A percentile compares a stretch with the other conserved stretches of the same genome.
These are phyloP conservation scores for Omphalotus guepiniiformis DNA, from an alignment of 768 basidiomycete genomes.

Conservation along the genomic window DNA sequence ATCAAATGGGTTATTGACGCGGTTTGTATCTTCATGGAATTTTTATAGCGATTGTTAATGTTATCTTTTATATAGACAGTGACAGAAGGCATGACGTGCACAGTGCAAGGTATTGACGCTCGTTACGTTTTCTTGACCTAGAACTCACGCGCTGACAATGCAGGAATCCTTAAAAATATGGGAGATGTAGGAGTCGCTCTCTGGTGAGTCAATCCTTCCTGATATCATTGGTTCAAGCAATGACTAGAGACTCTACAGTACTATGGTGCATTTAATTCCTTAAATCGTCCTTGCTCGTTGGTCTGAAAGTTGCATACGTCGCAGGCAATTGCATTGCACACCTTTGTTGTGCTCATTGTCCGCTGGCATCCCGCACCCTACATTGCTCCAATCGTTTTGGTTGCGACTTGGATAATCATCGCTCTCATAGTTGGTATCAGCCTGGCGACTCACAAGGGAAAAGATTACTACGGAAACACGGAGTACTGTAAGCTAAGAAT, in stretches of 20 bases:
- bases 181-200: slow-evolving; percentile 39
- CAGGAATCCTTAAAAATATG: slow-evolving; percentile 33
- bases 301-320: neutral
- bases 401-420: slow-evolving; percentile 30
- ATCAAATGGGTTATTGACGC: slow-evolving; percentile 29
- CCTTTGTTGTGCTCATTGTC: slow-evolving; percentile 34
- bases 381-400: slow-evolving; percentile 26
- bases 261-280: neutral
- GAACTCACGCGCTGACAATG: neutral
- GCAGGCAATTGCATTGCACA: slow-evolving; percentile 34
- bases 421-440: slow-evolving; percentile 30
- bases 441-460: slow-evolving; percentile 23
- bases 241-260: no score
- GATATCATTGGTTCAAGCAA: neutral
- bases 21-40: slow-evolving; percentile 19
- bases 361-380: slow-evolving; percentile 21
- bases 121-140: neutral
- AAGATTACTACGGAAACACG: slow-evolving; percentile 33
- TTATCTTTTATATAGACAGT: slow-evolving; percentile 20
- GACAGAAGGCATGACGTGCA: slow-evolving; percentile 26
- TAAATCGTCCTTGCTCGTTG: neutral
- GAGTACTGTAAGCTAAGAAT: slow-evolving; percentile 21
- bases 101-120: slow-evolving; percentile 27
- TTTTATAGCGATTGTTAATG: neutral
- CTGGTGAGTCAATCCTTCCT: slow-evolving; percentile 20